Evolutionary conservation across 441 rosid genomes (phyloP).

Genomic region (Bocquillonia castaneifolia): DNA sequence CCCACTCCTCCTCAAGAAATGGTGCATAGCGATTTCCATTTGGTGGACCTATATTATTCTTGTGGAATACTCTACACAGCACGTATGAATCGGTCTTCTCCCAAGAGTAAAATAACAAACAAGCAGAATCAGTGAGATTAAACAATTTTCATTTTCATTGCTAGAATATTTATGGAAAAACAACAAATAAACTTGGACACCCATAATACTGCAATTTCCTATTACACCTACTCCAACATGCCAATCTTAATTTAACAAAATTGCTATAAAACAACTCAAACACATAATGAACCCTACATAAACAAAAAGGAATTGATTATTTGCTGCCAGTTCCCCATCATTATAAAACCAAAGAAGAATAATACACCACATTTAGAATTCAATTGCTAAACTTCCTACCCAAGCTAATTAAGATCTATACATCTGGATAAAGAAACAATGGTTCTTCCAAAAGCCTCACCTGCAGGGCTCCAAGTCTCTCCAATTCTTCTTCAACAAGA

Average conservation of each 20-base stretch:
- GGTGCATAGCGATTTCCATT: conserved; percentile 86
- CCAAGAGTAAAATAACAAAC: conserved; percentile 23
- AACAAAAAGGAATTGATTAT: not conserved
- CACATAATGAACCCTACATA: not conserved
- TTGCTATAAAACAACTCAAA: not conserved
- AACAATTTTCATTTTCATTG: not conserved
- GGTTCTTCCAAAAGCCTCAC: conserved; percentile 31
- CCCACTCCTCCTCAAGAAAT: conserved; percentile 88
- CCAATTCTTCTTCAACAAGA: conserved; percentile 61
- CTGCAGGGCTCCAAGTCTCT: conserved; percentile 45
- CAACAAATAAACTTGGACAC: not conserved
- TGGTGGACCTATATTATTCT: conserved; percentile 88
- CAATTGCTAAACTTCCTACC: not conserved
- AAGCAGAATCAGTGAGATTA: conserved; percentile 18
- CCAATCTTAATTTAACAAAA: conserved; percentile 3
- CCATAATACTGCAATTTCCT: not conserved
- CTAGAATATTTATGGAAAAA: conserved; percentile 7
- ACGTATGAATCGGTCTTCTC: conserved; percentile 63
- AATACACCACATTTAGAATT: conserved; percentile 5
- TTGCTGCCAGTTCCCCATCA: not conserved
- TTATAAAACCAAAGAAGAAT: conserved; percentile 5
- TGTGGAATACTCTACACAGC: conserved; percentile 82
- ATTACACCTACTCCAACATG: not conserved
- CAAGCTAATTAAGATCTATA: conserved; percentile 3
- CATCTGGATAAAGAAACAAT: conserved; percentile 9